Percentiles rank a stretch among this genome's conserved stretches.
phyloP scores from a whole-genome alignment of 2,329 filamentous ascomycete genomes.

The Cercospora canescens region DNA sequence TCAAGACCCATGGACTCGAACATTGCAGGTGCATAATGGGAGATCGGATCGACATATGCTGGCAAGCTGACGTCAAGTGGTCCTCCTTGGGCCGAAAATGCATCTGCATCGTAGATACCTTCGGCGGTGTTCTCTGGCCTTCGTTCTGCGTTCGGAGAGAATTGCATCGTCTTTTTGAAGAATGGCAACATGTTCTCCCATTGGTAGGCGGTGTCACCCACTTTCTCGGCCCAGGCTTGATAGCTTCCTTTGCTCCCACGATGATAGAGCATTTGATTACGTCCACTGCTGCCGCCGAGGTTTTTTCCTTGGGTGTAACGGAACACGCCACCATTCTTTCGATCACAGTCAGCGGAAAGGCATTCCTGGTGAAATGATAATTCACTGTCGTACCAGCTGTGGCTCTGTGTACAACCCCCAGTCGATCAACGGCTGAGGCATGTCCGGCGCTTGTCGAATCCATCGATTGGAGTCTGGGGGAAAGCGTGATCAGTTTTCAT shows the following conservation, averaged over 20 bases:
- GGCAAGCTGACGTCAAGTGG: constrained; percentile 38
- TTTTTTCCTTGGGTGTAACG: constrained; percentile 33
- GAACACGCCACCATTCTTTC: constrained; percentile 19
- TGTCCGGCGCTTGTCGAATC: constrained; percentile 8
- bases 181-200: constrained; percentile 60
- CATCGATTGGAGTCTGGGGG: constrained; percentile 15
- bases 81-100: constrained; percentile 26
- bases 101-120: neutral
- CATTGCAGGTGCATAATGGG: constrained; percentile 31
- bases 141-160: constrained; percentile 16
- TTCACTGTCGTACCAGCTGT: constrained; percentile 18
- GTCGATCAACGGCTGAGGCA: constrained; percentile 29
- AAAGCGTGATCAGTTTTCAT: neutral
- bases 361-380: neutral
- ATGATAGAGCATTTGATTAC: constrained; percentile 31
- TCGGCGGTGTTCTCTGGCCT: constrained; percentile 18
- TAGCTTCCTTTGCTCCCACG: constrained; percentile 34
- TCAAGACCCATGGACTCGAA: constrained; percentile 31
- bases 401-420: constrained; percentile 33
- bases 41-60: constrained; percentile 31
- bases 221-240: constrained; percentile 49
- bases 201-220: constrained; percentile 61
- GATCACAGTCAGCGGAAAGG: neutral
- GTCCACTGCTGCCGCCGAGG: constrained; percentile 31
- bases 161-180: constrained; percentile 42